Base-by-base conservation (phyloP, 495 filamentous ascomycete genomes). In the Tuber borchii region DNA sequence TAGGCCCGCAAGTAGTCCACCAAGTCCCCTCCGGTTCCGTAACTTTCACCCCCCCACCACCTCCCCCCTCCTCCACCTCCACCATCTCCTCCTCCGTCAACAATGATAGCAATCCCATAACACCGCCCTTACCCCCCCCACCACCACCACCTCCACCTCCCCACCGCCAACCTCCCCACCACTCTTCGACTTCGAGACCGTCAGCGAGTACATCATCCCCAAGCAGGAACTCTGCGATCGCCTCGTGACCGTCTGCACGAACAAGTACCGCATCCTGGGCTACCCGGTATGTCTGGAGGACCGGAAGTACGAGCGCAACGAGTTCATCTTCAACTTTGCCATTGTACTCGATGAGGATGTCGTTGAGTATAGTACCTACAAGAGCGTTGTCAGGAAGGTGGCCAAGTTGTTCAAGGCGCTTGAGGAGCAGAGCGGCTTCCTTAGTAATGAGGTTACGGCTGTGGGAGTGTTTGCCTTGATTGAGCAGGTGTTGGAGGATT, bases 301-400 rank as follows among this genome's bases (percentile, higher is more conserved):
- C 69, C 86, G 87, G 40, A 87, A 87, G 69, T 95, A 99, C 83
- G 88, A 91, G 73, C 91, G 95, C 72, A 99, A 98, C 85, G 92
- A 97, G 83, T 97, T 96, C 85, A 96, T 97, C 82, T 99, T 98
- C 89, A 98, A 97, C 83, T 97, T 98, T 79, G 92, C 92, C 71
- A 83, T 98, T 34, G 93, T 99, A 22, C 86, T 99, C 61, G 88
- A 90, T 70, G 91, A 91, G 75, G 89, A 91, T 80, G 56, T 56
- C 7, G 87, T 85, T 9, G 90, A 92, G 75, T 88, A 88, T 77
- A 87, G 86, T 78, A 87, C 85, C 51, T 96, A 96, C 83, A 90
- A 93, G 83, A 90, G 90, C 75, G 92, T 98, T 56, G 93, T 95
- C 46, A 86, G 90, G 79, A 93, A 96, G 79, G 86, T 98, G 20